phyloP scores from a whole-genome alignment of 139 green algal genomes.

The Coccomyxa sp. region DNA sequence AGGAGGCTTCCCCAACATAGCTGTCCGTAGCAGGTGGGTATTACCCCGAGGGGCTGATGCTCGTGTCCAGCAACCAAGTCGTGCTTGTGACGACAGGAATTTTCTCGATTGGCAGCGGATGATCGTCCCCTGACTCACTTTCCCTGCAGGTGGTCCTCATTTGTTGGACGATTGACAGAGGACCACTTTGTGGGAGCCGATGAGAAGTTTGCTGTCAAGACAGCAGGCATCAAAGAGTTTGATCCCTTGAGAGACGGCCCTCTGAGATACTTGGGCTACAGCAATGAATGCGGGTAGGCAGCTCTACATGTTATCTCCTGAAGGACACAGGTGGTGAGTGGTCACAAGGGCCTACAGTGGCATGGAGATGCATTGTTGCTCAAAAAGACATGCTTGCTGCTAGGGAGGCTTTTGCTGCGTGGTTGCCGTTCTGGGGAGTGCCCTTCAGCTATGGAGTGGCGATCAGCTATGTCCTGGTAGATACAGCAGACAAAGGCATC shows the following conservation, averaged over 20 bases:
- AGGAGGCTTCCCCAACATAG: not conserved
- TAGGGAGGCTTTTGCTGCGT: slow-evolving; percentile 71
- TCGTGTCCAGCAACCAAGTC: no score
- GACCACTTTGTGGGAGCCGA: not conserved
- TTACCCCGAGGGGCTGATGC: no score
- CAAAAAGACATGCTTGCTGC: no score
- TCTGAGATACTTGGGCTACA: slow-evolving; percentile 71
- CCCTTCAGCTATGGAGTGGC: slow-evolving; percentile 67
- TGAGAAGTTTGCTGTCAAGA: not conserved
- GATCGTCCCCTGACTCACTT: no score
- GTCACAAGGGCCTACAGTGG: no score
- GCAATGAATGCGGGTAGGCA: slow-evolving; percentile 63
- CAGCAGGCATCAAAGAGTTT: slow-evolving; percentile 26
- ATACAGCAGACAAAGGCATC: slow-evolving; percentile 68
- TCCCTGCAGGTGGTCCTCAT: no score
- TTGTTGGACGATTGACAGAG: no score
- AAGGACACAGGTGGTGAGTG: no score
- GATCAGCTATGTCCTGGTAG: slow-evolving; percentile 67
- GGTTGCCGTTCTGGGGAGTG: slow-evolving; percentile 60
- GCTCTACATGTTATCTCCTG: not conserved
- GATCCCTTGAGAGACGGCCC: slow-evolving; percentile 67
- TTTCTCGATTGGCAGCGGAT: no score
- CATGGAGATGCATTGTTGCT: slow-evolving; percentile 2
- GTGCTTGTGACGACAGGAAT: no score
- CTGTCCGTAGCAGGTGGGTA: not conserved